Evolutionary conservation across 768 basidiomycete species (phyloP).

Genomic region (Hortiboletus campestris): DNA sequence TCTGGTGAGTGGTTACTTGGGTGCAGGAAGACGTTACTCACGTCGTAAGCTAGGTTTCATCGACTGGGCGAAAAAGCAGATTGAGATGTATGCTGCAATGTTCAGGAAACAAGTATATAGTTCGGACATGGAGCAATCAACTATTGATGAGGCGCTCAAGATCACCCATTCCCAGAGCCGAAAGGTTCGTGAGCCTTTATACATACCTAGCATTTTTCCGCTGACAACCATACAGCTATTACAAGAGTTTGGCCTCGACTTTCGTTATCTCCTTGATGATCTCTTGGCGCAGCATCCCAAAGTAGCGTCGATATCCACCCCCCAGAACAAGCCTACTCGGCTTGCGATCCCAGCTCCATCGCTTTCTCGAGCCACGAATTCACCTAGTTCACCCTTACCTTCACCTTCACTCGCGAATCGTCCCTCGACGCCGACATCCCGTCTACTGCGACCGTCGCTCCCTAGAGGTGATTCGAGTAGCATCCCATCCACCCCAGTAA

Average conservation of each 20-base stretch:
- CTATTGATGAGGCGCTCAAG: constrained; percentile 74
- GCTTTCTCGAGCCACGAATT: constrained; percentile 13
- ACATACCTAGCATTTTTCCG: not conserved
- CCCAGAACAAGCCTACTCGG: constrained; percentile 30
- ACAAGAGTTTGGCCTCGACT: constrained; percentile 92
- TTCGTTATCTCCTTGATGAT: constrained; percentile 86
- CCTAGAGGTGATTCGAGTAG: constrained; percentile 30
- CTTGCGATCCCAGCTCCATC: constrained; percentile 19
- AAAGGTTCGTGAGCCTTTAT: constrained; percentile 51
- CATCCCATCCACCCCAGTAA: constrained; percentile 7
- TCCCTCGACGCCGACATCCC: constrained; percentile 29
- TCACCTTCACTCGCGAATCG: constrained; percentile 16
- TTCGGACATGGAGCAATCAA: constrained; percentile 66
- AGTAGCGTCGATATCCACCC: constrained; percentile 20
- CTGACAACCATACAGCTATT: constrained; percentile 53
- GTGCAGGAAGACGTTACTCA: not conserved
- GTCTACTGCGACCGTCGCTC: constrained; percentile 26
- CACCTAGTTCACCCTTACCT: constrained; percentile 15
- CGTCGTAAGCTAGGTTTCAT: constrained; percentile 66
- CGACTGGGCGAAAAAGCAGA: constrained; percentile 87
- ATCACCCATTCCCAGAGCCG: constrained; percentile 80
- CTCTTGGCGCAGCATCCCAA: constrained; percentile 56
- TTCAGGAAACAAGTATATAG: constrained; percentile 92
- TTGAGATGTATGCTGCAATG: constrained; percentile 78
- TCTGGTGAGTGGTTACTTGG: constrained; percentile 58